phyloP scores from a whole-genome alignment of 2,329 filamentous ascomycete species.

The Talaromyces funiculosus region DNA sequence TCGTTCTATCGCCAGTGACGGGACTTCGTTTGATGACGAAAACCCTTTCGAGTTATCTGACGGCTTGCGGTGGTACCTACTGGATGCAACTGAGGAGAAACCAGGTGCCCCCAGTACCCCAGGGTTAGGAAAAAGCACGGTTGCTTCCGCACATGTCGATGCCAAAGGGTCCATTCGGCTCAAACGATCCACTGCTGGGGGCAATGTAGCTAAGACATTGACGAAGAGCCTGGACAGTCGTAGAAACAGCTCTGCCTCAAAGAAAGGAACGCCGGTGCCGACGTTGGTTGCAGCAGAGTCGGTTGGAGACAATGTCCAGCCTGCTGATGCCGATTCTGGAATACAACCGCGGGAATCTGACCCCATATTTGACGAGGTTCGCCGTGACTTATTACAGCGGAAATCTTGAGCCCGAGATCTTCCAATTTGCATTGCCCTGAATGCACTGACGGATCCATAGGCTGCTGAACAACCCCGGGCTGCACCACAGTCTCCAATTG shows the following conservation, averaged over 20 bases:
- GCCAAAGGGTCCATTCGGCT: slow-evolving; percentile 64
- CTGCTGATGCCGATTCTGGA: slow-evolving; percentile 31
- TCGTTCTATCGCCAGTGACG: slow-evolving; percentile 48
- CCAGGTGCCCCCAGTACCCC: slow-evolving; percentile 86
- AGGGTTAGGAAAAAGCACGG: slow-evolving; percentile 83
- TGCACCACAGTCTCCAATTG: neutral
- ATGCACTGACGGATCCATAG: slow-evolving; percentile 11
- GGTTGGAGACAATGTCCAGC: slow-evolving; percentile 30
- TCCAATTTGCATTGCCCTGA: neutral
- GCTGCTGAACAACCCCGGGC: slow-evolving; percentile 5
- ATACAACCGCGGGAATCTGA: slow-evolving; percentile 34
- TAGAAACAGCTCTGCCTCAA: slow-evolving; percentile 79
- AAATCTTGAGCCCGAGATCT: slow-evolving; percentile 31
- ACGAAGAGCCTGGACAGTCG: slow-evolving; percentile 88
- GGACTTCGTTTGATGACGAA: slow-evolving; percentile 67
- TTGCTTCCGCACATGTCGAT: slow-evolving; percentile 80
- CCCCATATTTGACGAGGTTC: slow-evolving; percentile 44
- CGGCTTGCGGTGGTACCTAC: slow-evolving; percentile 89
- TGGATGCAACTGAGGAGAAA: slow-evolving; percentile 91
- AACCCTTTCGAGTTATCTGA: slow-evolving; percentile 97
- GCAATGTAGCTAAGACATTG: slow-evolving; percentile 69
- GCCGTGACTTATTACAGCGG: slow-evolving; percentile 39
- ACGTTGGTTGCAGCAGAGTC: slow-evolving; percentile 30
- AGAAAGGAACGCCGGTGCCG: slow-evolving; percentile 53
- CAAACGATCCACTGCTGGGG: slow-evolving; percentile 54